phyloP scores from a whole-genome alignment of 345 rosid genomes.

The Citrus sp. region DNA sequence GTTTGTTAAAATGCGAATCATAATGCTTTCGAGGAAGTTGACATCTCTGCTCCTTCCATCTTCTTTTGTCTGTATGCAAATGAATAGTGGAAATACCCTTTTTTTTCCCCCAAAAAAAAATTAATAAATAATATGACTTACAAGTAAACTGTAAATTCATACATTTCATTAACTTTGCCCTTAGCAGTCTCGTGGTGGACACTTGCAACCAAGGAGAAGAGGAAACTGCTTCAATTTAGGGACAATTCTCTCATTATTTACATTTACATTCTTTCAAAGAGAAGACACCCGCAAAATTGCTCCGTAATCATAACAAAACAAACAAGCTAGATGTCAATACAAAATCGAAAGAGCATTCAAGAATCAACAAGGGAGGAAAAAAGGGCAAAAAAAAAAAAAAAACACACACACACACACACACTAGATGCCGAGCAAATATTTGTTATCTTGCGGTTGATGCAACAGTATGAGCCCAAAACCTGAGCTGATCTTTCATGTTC shows the following conservation, averaged over 20 bases:
- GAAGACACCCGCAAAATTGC: neutral
- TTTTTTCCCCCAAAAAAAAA: too few relatives aligned
- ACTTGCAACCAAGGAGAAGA: neutral
- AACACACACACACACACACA: too few relatives aligned
- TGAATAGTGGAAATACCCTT: too few relatives aligned
- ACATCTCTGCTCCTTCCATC: neutral
- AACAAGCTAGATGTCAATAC: neutral
- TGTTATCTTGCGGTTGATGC: slow-evolving; percentile 58
- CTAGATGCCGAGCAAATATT: too few relatives aligned
- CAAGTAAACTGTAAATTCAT: neutral
- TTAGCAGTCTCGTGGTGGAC: neutral
- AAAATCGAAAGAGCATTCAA: neutral
- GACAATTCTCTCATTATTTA: neutral
- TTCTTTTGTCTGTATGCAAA: neutral
- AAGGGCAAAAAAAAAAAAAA: neutral
- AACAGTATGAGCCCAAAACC: slow-evolving; percentile 66
- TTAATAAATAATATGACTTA: neutral
- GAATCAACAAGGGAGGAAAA: neutral
- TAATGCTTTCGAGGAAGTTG: neutral
- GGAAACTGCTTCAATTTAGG: neutral
- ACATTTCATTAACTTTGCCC: neutral
- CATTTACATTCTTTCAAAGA: slow-evolving; percentile 1
- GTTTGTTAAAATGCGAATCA: neutral
- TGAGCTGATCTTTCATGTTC: slow-evolving; percentile 55
- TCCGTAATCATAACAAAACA: neutral